Percentiles rank a stretch among this genome's conserved stretches.
Evolutionary conservation across 768 basidiomycete genomes (phyloP).

Genomic region (Clavaria fumosa): DNA sequence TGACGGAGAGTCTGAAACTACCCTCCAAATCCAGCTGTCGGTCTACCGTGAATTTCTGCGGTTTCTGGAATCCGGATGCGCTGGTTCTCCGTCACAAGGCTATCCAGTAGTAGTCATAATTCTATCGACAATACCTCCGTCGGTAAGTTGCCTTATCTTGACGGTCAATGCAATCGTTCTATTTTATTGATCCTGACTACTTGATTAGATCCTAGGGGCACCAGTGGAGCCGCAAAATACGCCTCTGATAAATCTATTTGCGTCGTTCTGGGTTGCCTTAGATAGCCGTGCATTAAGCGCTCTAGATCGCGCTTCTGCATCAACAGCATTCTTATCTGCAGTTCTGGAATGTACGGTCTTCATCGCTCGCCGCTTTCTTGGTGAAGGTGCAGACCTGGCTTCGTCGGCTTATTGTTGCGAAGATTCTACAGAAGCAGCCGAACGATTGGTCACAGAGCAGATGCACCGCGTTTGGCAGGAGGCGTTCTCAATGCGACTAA

Average conservation of each 20-base stretch:
- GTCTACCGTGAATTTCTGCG: conserved; percentile 62
- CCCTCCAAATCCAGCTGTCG: conserved; percentile 15
- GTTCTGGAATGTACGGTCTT: conserved; percentile 58
- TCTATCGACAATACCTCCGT: conserved; percentile 62
- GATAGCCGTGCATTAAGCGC: conserved; percentile 50
- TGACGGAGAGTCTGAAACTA: conserved; percentile 18
- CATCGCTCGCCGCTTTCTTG: conserved; percentile 29
- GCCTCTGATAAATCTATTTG: conserved; percentile 39
- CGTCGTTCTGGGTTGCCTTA: conserved; percentile 72
- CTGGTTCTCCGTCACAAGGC: conserved; percentile 60
- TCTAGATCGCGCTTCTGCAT: conserved; percentile 34
- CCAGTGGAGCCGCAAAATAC: conserved; percentile 10
- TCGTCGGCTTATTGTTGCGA: not conserved
- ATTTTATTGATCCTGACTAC: no score
- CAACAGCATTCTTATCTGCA: conserved; percentile 52
- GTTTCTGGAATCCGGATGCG: conserved; percentile 68
- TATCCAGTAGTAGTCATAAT: conserved; percentile 75
- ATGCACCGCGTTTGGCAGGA: conserved; percentile 34
- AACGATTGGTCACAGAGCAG: conserved; percentile 28
- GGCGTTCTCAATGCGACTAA: conserved; percentile 27
- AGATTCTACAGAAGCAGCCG: conserved; percentile 3
- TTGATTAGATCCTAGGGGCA: conserved; percentile 2
- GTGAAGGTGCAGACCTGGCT: conserved; percentile 10
- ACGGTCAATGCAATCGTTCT: not conserved
- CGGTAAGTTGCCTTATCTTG: conserved; percentile 26